Conservation (phyloP, 2,329 filamentous ascomycete species). For the Venturia oleaginea region DNA sequence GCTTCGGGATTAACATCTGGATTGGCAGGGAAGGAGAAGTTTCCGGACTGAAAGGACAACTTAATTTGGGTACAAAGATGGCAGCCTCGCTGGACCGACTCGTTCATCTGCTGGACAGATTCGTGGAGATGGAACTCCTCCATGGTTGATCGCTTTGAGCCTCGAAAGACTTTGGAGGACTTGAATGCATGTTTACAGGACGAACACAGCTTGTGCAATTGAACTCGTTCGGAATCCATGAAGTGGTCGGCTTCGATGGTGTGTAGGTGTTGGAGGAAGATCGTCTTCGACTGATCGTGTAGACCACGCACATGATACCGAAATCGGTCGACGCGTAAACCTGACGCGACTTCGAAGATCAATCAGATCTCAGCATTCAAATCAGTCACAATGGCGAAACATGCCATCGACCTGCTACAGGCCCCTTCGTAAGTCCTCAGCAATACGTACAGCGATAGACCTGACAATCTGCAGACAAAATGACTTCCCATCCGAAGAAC, state of each 20-base stretch:
- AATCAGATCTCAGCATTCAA: background rate
- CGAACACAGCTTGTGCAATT: background rate
- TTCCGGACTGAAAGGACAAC: background rate
- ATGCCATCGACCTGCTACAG: constrained; percentile 3
- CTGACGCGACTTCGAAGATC: background rate
- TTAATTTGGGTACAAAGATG: background rate
- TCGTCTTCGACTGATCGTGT: too few relatives aligned
- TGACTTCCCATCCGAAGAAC: constrained; percentile 2
- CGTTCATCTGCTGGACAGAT: background rate
- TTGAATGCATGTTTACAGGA: too few relatives aligned
- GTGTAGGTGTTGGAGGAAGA: background rate
- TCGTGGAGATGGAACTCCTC: background rate
- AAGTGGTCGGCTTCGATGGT: background rate
- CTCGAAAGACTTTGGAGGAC: background rate
- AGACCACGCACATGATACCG: constrained; percentile 1
- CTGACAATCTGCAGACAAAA: constrained; percentile 1
- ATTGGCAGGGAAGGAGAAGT: background rate
- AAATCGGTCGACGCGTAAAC: background rate
- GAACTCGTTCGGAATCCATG: too few relatives aligned
- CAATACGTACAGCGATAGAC: background rate
- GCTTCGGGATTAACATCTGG: too few relatives aligned
- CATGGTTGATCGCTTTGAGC: background rate
- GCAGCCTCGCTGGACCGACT: background rate
- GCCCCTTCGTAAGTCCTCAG: background rate
- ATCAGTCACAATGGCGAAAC: constrained; percentile 3